Base-by-base conservation (phyloP, 805 yeast genomes). In the Ogataea philodendri region DNA sequence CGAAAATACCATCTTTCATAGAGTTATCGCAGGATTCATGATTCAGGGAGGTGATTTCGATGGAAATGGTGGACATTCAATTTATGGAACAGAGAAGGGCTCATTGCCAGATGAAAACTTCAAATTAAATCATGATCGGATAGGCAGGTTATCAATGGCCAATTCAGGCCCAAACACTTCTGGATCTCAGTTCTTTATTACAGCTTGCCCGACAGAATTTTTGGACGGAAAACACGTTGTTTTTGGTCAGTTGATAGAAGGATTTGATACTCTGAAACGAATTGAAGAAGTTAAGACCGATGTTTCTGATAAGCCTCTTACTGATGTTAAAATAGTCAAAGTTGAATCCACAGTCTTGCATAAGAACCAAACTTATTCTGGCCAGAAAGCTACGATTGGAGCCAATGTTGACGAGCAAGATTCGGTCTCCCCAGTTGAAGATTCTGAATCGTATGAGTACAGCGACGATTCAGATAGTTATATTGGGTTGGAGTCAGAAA, bases 21-120 rank as follows among this genome's bases (percentile, higher is more conserved):
- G 89, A 42, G 77, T 87, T 32, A 80, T 84, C 44, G 69, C 76
- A 27, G 70, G 72, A 38, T 84, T 84, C 58, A 78, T 85, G 82
- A 72, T 88, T 49, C 95, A 85, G 65, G 95, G 95, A 39, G 96
- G 96, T 44, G 90, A 86, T 60, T 79, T 81, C 56, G 68, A 71
- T 48, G 89, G 90, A 10, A 69, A 75, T 36, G 95, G 94, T 16
- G 95, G 96, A 9, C 69, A 70, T 49, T 83, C 94, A 17, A 80
- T 86, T 50, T 84, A 78, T 60, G 96, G 95, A 19, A 66, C 66
- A 37, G 70, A 69, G 52, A 22, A 22, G 9, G 60, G 63, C 7
- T 51, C 57, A 0, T 81, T 87, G 54, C 70, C 66, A 4, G 96
- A 88, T 59, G 97, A 88, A 69, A 84, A 78, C 58, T 72, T 72